A percentile compares a stretch with the other conserved stretches of the same genome.
Evolutionary conservation across 176 grass and related monocot genomes (phyloP).

Genomic region (Eleusine indica): DNA sequence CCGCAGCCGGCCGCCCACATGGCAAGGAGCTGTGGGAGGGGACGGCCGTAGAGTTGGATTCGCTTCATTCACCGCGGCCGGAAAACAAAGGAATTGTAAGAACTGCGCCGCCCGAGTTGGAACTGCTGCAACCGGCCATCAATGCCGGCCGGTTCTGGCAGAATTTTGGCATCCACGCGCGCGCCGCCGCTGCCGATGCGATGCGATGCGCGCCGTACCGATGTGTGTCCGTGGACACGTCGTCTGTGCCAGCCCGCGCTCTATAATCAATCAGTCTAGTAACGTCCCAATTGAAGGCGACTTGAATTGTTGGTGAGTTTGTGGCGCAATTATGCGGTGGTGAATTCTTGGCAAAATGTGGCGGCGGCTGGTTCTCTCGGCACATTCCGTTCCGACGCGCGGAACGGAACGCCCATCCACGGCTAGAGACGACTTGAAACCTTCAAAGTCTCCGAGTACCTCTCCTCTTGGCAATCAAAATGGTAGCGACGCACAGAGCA

Average conservation of each 20-base stretch:
- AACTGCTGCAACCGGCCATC: not conserved
- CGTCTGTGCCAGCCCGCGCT: not conserved
- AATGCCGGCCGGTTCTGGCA: slow-evolving; percentile 34
- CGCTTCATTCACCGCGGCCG: not conserved
- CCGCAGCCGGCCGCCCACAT: slow-evolving; percentile 29
- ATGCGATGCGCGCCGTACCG: slow-evolving; percentile 22
- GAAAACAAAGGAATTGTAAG: not conserved
- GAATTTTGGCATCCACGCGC: not conserved
- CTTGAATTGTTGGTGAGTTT: not conserved
- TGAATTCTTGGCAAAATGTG: not conserved
- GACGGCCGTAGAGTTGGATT: slow-evolving; percentile 1
- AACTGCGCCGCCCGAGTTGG: not conserved
- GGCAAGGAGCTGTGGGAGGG: not conserved
- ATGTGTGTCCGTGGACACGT: not conserved
- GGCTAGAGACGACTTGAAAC: not conserved
- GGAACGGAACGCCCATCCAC: not conserved
- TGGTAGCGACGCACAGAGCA: not conserved
- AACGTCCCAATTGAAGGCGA: slow-evolving; percentile 15
- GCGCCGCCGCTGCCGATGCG: slow-evolving; percentile 32
- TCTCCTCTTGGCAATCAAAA: not conserved
- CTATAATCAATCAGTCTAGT: not conserved
- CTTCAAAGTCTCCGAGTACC: not conserved
- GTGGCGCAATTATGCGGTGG: not conserved
- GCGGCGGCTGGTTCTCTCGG: not conserved
- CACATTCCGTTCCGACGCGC: not conserved